These are phyloP conservation scores for Heterobasidion annosum DNA, from an alignment of 1,284 basidiomycete genomes.

Conservation along the genomic window DNA sequence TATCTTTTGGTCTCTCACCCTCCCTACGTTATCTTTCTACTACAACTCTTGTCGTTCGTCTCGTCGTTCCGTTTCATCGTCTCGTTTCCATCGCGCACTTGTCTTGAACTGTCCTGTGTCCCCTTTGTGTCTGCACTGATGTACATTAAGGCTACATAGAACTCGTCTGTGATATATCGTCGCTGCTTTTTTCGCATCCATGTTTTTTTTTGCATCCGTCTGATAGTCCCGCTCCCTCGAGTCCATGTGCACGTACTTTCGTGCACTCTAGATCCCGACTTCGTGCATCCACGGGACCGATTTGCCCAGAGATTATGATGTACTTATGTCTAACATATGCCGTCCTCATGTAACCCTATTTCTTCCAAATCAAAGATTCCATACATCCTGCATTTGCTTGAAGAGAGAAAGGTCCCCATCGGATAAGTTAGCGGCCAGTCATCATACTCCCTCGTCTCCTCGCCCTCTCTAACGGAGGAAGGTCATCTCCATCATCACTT, in stretches of 20 bases:
- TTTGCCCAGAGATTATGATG: too few relatives aligned
- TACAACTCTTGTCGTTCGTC: neutral
- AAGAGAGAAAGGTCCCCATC: too few relatives aligned
- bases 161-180: neutral
- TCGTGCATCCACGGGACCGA: too few relatives aligned
- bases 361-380: too few relatives aligned
- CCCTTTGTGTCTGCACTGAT: neutral
- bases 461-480: constrained; percentile 51
- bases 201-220: neutral
- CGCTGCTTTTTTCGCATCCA: neutral
- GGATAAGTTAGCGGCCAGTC: neutral
- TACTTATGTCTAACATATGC: too few relatives aligned
- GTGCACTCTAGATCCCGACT: neutral
- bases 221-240: neutral
- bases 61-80: neutral
- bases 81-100: neutral
- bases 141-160: neutral
- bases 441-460: constrained; percentile 36
- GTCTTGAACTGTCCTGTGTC: neutral
- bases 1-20: neutral
- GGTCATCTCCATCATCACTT: constrained; percentile 28
- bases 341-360: too few relatives aligned
- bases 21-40: neutral
- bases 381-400: too few relatives aligned
- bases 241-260: neutral